Conservation (phyloP, 176 grass and related monocot species). For the Chrysopogon serrulatus region DNA sequence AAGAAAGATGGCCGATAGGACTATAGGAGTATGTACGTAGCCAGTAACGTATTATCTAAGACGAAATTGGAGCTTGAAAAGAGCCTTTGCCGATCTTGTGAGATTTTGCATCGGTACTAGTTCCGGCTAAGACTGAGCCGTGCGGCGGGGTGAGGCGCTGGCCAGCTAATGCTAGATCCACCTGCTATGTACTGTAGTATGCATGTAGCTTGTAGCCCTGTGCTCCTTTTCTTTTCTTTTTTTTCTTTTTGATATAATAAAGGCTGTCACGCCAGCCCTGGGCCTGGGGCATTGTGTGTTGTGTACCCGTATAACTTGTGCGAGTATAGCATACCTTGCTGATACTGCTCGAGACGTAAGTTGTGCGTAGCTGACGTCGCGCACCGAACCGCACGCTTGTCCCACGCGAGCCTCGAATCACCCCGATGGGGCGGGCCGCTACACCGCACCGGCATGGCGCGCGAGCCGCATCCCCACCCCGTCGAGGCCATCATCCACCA, state of each 20-base stretch:
- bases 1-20: neutral
- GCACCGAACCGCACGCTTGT: neutral
- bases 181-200: no score
- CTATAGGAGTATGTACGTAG: neutral
- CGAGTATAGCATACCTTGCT: neutral
- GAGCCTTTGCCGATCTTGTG: neutral
- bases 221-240: no score
- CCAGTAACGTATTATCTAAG: neutral
- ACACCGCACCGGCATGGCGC: neutral
- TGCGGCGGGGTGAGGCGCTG: no score
- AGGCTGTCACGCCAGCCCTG: no score
- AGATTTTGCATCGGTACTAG: neutral
- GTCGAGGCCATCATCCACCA: neutral
- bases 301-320: neutral
- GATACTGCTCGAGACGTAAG: neutral
- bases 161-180: no score
- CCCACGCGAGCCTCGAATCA: neutral
- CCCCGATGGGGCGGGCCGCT: neutral
- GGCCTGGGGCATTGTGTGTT: neutral
- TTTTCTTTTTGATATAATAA: no score
- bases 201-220: no score
- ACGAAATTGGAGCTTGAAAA: neutral
- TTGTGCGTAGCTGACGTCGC: neutral
- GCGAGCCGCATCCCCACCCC: neutral
- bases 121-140: neutral